Evolutionary conservation across 257 asterid species (phyloP).

Genomic region (Przewalskia tangutica): DNA sequence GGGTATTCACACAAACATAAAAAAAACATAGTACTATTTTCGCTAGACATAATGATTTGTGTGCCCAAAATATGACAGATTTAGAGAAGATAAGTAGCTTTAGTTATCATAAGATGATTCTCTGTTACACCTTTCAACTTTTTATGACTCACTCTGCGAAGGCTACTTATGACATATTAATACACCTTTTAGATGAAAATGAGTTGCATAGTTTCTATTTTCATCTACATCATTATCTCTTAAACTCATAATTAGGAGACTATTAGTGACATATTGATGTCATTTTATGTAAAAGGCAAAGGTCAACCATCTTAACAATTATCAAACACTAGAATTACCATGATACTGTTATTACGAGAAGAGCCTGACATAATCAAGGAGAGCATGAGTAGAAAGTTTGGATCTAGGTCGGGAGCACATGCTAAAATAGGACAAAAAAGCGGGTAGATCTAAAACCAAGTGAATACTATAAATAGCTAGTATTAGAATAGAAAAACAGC

Average conservation of each 20-base stretch:
- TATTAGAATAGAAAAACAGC: background rate
- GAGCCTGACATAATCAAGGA: background rate
- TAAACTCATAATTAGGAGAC: background rate
- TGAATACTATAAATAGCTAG: background rate
- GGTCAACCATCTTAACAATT: background rate
- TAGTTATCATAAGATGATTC: background rate
- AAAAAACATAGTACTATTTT: background rate
- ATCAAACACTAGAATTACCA: background rate
- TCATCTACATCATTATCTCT: background rate
- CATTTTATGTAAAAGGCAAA: background rate
- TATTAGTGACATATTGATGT: background rate
- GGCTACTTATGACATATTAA: background rate
- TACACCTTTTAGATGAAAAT: background rate
- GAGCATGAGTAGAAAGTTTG: background rate
- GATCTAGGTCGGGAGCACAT: background rate
- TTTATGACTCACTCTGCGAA: background rate
- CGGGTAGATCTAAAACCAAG: background rate
- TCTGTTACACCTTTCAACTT: background rate
- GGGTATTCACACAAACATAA: background rate
- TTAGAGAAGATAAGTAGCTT: background rate
- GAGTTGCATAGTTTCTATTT: background rate
- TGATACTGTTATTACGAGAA: background rate
- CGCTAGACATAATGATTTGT: background rate
- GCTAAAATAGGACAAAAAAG: background rate
- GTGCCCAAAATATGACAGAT: background rate